phyloP scores from a whole-genome alignment of 2,329 filamentous ascomycete species.

The Blastomyces percursus region DNA sequence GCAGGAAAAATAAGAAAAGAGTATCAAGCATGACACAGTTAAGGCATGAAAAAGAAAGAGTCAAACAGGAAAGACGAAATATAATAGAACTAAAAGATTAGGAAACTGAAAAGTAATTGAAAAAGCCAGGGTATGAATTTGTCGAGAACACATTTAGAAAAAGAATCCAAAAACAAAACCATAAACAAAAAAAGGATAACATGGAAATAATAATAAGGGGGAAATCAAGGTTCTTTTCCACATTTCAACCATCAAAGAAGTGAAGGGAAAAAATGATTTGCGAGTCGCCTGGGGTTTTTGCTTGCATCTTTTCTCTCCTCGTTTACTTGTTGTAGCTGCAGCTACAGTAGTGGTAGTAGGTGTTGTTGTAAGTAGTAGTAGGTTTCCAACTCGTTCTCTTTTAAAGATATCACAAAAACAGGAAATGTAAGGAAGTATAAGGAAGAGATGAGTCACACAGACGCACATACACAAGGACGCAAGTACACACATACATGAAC shows the following conservation, averaged over 20 bases:
- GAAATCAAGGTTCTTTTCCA: constrained; percentile 3
- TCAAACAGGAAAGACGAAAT: not conserved
- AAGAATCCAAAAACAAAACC: not conserved
- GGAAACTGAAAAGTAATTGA: not conserved
- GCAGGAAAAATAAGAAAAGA: not conserved
- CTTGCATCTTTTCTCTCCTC: not conserved
- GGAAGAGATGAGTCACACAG: not conserved
- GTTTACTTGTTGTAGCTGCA: not conserved
- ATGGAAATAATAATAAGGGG: not conserved
- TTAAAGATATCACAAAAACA: not conserved
- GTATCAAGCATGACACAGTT: not conserved
- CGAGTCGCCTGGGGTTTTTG: not conserved
- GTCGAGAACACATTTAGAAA: not conserved
- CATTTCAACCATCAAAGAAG: constrained; percentile 5
- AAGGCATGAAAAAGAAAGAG: not conserved
- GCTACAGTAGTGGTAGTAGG: not conserved
- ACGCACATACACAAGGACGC: not conserved
- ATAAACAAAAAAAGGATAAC: not conserved
- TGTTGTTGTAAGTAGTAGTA: not conserved
- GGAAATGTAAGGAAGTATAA: not conserved
- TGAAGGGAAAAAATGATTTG: not conserved
- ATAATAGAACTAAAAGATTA: not conserved
- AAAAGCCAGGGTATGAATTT: not conserved
- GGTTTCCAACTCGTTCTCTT: not conserved
- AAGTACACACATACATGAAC: not conserved